Conservation (phyloP, 2,329 filamentous ascomycete genomes). For the Alternaria postmessia region DNA sequence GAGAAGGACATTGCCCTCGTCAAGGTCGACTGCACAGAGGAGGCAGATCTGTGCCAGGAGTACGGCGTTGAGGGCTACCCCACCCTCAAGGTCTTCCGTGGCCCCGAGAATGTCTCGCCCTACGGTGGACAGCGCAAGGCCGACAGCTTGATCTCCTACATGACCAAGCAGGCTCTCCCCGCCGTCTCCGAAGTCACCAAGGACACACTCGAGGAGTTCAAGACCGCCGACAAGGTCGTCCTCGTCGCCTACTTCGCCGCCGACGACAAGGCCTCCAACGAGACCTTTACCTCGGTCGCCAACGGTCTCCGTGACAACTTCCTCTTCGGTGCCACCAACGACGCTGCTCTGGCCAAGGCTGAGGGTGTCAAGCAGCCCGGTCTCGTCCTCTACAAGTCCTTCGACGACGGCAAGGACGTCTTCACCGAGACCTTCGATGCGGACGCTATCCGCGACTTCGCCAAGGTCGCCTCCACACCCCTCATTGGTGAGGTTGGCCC, state of each 20-base stretch:
- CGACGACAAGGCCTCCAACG: constrained; percentile 83
- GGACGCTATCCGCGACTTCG: constrained; percentile 81
- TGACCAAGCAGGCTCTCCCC: constrained; percentile 97
- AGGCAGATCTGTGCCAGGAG: constrained; percentile 87
- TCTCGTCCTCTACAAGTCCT: constrained; percentile 94
- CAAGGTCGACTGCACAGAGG: constrained; percentile 95
- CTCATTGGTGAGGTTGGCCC: constrained; percentile 95
- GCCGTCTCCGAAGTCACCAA: constrained; percentile 84
- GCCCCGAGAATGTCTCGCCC: constrained; percentile 78
- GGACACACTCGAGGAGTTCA: constrained; percentile 92
- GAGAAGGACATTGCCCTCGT: constrained; percentile 85
- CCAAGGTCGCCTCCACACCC: constrained; percentile 84
- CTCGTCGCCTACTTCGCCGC: constrained; percentile 85
- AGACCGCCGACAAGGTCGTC: constrained; percentile 96
- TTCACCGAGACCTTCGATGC: constrained; percentile 83
- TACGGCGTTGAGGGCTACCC: constrained; percentile 97
- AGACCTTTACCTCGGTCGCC: constrained; percentile 81
- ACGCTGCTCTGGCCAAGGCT: constrained; percentile 83
- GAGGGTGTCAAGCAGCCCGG: constrained; percentile 89
- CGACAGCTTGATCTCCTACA: constrained; percentile 79
- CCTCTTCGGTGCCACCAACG: constrained; percentile 88
- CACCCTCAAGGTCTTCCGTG: constrained; percentile 98
- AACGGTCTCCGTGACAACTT: constrained; percentile 83
- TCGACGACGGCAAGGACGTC: constrained; percentile 92
- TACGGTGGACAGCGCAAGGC: constrained; percentile 93